phyloP scores from a whole-genome alignment of 176 grass and related monocot species.

The Tuctoria greenei region DNA sequence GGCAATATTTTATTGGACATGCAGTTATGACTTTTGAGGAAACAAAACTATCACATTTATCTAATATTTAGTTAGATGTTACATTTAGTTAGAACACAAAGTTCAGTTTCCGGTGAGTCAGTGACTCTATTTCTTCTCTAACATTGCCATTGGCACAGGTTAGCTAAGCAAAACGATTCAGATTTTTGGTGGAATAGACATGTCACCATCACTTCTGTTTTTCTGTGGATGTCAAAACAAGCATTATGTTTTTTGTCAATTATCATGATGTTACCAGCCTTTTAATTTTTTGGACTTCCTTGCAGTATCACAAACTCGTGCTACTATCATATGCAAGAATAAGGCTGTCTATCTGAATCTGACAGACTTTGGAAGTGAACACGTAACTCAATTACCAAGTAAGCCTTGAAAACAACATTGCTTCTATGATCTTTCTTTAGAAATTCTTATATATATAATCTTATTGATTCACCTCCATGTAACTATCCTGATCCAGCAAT shows the following conservation, averaged over 20 bases:
- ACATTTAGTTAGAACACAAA: too few species aligned
- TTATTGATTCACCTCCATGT: conserved; percentile 24
- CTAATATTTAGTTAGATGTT: too few species aligned
- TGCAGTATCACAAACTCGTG: conserved; percentile 80
- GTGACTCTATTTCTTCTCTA: too few species aligned
- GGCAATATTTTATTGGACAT: too few species aligned
- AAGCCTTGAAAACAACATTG: conserved; percentile 39
- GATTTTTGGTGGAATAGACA: too few species aligned
- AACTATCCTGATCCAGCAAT: conserved; percentile 60
- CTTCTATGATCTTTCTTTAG: not conserved
- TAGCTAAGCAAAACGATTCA: too few species aligned
- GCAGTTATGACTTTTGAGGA: too few species aligned
- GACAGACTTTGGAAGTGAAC: conserved; percentile 74
- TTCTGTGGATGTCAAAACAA: too few species aligned
- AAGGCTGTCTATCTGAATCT: conserved; percentile 82
- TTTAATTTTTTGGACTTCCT: conserved; percentile 31
- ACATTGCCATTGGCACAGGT: too few species aligned
- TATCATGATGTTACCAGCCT: not conserved
- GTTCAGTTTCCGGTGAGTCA: too few species aligned
- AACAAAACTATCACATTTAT: too few species aligned
- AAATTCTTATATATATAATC: not conserved
- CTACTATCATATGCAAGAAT: conserved; percentile 78
- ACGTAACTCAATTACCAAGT: conserved; percentile 85
- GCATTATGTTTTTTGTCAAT: not conserved
- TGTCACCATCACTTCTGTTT: too few species aligned